These are phyloP conservation scores for Colletotrichum echinochloae DNA, from an alignment of 2,329 filamentous ascomycete genomes.

Conservation along the genomic window DNA sequence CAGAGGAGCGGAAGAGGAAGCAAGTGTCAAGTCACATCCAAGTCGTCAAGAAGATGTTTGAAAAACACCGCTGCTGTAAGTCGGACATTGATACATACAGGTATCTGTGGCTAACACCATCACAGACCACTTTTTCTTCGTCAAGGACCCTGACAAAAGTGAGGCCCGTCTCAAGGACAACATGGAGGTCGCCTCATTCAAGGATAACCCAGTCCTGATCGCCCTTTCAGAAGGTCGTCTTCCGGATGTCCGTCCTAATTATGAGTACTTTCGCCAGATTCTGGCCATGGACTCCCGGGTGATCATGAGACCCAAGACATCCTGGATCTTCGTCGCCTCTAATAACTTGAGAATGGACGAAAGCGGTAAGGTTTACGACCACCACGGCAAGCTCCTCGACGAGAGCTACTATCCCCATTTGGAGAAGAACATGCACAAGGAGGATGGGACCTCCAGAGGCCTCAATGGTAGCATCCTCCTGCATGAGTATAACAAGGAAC, in stretches of 20 bases:
- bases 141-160: conserved; percentile 64
- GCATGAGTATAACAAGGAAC: conserved; percentile 68
- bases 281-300: conserved; percentile 66
- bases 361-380: conserved; percentile 54
- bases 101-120: conserved; percentile 8
- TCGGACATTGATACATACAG: conserved; percentile 30
- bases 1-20: conserved; percentile 67
- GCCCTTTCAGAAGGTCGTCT: conserved; percentile 69
- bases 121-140: conserved; percentile 71
- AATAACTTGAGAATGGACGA: conserved; percentile 64
- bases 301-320: conserved; percentile 67
- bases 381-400: conserved; percentile 58
- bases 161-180: conserved; percentile 60
- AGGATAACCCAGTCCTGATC: conserved; percentile 72
- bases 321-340: conserved; percentile 70
- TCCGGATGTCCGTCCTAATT: conserved; percentile 70
- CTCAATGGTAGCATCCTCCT: conserved; percentile 64
- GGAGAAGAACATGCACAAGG: conserved; percentile 65
- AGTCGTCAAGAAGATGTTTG: conserved; percentile 75
- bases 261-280: conserved; percentile 70
- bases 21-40: conserved; percentile 79
- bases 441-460: conserved; percentile 61
- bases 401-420: conserved; percentile 67
- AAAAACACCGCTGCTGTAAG: conserved; percentile 73
- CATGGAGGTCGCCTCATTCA: conserved; percentile 67